Conservation (phyloP, 1,284 basidiomycete genomes). For the Pyrrhoderma noxium region DNA sequence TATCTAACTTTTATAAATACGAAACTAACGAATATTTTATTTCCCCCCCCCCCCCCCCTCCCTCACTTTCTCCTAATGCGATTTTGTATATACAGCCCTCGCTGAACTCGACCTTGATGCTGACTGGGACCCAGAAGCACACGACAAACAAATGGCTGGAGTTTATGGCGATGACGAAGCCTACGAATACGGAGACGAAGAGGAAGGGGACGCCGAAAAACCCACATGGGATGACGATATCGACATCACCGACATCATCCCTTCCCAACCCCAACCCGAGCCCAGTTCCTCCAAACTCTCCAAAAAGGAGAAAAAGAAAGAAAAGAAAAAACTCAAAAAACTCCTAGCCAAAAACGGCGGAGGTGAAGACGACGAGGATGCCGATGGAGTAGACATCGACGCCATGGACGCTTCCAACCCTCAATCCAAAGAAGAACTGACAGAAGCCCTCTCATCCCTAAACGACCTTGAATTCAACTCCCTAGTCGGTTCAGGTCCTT, state of each 20-base stretch:
- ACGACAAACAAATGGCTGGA: constrained; percentile 71
- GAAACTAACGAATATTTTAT: no score
- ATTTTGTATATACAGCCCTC: constrained; percentile 35
- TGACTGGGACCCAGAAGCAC: constrained; percentile 77
- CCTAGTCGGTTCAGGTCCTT: constrained; percentile 55
- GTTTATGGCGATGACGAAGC: constrained; percentile 52
- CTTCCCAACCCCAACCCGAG: constrained; percentile 32
- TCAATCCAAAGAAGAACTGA: constrained; percentile 51
- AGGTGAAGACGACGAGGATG: constrained; percentile 27
- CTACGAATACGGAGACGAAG: constrained; percentile 32
- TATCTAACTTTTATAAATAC: neutral
- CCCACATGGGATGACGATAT: constrained; percentile 89
- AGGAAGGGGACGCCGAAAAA: constrained; percentile 53
- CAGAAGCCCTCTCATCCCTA: constrained; percentile 71
- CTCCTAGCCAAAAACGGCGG: constrained; percentile 28
- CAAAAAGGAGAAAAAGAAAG: constrained; percentile 36
- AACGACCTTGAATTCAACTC: constrained; percentile 94
- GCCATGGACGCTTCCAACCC: constrained; percentile 67
- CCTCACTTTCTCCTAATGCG: no score
- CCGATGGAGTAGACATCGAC: constrained; percentile 55
- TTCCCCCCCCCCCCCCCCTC: no score
- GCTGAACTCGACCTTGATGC: constrained; percentile 65
- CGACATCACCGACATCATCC: constrained; percentile 64
- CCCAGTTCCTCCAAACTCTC: constrained; percentile 20
- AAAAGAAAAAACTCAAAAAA: constrained; percentile 49